These are phyloP conservation scores for Picea glauca DNA, from an alignment of 75 land plant genomes.

Conservation along the genomic window DNA sequence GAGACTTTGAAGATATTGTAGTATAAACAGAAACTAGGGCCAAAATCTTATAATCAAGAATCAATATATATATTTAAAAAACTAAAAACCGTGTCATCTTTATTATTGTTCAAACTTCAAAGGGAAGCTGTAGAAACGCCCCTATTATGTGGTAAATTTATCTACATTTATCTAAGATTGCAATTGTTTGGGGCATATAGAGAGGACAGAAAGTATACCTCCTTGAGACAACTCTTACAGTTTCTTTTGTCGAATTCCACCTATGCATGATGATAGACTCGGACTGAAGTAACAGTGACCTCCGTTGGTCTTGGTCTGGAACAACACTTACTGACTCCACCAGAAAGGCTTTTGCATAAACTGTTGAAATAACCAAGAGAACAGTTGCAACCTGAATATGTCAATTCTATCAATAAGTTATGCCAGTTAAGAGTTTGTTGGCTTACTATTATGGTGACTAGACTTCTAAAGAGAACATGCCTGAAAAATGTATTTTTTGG, in stretches of 20 bases:
- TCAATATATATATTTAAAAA: not conserved
- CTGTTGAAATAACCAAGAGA: conserved; percentile 33
- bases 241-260: conserved; percentile 50
- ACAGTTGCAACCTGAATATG: conserved; percentile 54
- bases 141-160: not conserved
- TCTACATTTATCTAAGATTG: not conserved
- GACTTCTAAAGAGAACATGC: conserved; percentile 14
- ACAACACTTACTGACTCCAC: conserved; percentile 35
- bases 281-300: conserved; percentile 6
- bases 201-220: conserved; percentile 21
- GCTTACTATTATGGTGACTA: not conserved
- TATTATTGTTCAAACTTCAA: not conserved
- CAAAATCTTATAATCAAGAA: not conserved
- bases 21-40: not conserved
- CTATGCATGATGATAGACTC: conserved; percentile 24
- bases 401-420: not conserved
- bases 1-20: not conserved
- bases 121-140: conserved; percentile 10
- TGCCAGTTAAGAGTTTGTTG: not conserved
- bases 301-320: conserved; percentile 15
- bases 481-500: conserved; percentile 54
- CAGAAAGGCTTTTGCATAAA: conserved; percentile 63
- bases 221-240: conserved; percentile 27
- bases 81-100: not conserved
- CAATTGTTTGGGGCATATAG: no score